Conservation (phyloP, 768 basidiomycete species). For the Naganishia friedmannii region DNA sequence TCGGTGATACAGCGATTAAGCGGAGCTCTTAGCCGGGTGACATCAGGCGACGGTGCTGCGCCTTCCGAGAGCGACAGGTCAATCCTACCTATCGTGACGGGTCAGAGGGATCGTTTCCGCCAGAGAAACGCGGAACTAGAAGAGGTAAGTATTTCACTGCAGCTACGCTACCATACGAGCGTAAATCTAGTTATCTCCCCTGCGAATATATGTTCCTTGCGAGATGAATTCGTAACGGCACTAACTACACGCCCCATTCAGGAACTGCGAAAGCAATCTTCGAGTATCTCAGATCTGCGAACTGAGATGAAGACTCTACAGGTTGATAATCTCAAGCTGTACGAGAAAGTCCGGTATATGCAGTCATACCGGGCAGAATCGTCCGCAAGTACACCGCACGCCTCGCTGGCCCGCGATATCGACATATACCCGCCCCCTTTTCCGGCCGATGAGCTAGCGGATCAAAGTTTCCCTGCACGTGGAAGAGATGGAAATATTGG, state of each 20-base stretch:
- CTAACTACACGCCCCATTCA: slow-evolving; percentile 44
- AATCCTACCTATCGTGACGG: slow-evolving; percentile 96
- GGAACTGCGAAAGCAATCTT: slow-evolving; percentile 94
- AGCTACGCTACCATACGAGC: background rate
- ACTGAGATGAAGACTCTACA: slow-evolving; percentile 87
- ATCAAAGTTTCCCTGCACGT: slow-evolving; percentile 79
- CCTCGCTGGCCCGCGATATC: slow-evolving; percentile 55
- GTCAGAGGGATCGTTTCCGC: slow-evolving; percentile 94
- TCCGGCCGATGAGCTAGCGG: slow-evolving; percentile 83
- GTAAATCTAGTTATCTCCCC: slow-evolving; percentile 19
- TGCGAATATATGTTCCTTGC: background rate
- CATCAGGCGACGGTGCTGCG: background rate
- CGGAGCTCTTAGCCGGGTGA: background rate
- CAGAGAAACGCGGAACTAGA: slow-evolving; percentile 95
- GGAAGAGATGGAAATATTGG: slow-evolving; percentile 68
- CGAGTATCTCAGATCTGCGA: slow-evolving; percentile 88
- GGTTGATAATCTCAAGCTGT: slow-evolving; percentile 91
- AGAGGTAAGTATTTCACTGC: slow-evolving; percentile 60
- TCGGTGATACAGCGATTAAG: background rate
- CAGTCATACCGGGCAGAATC: slow-evolving; percentile 84
- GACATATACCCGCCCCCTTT: slow-evolving; percentile 66
- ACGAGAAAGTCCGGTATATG: slow-evolving; percentile 99
- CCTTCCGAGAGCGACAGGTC: slow-evolving; percentile 71
- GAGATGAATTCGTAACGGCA: background rate
- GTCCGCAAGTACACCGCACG: slow-evolving; percentile 54